phyloP scores from a whole-genome alignment of 345 rosid species.

The Eucalyptus brandiana region DNA sequence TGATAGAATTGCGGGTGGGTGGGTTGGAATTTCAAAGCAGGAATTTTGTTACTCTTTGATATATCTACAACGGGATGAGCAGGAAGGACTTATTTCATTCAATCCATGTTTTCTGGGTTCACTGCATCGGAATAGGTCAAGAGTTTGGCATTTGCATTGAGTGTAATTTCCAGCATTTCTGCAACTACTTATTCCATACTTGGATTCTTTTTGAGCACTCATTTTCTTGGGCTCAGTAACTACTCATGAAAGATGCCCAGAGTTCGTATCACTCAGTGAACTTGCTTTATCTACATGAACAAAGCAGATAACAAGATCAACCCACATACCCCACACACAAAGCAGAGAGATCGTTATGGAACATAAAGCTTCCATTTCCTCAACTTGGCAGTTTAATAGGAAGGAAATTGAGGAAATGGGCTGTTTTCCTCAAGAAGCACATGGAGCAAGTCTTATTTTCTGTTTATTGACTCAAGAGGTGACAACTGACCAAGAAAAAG shows the following conservation, averaged over 20 bases:
- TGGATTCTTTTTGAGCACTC: accelerated
- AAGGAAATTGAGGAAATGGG: not conserved
- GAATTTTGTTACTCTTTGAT: not conserved
- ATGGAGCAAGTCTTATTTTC: not conserved
- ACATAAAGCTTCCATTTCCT: not conserved
- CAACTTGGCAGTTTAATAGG: accelerated
- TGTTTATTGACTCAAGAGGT: not conserved
- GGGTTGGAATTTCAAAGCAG: not conserved
- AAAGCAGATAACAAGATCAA: not conserved
- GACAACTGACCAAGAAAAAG: not conserved
- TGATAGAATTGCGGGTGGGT: accelerated
- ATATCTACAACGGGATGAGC: not conserved
- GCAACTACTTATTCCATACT: accelerated
- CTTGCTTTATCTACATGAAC: not conserved
- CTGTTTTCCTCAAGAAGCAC: not conserved
- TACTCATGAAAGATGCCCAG: not conserved
- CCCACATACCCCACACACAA: not conserved
- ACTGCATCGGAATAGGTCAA: accelerated
- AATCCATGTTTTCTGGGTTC: not conserved
- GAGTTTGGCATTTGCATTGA: not conserved
- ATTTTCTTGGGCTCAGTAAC: not conserved
- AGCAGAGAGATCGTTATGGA: not conserved
- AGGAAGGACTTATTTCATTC: not conserved
- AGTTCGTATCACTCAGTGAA: not conserved
- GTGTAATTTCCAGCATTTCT: not conserved